phyloP scores from a whole-genome alignment of 2,329 filamentous ascomycete genomes.

The Pseudocercospora fuligena region DNA sequence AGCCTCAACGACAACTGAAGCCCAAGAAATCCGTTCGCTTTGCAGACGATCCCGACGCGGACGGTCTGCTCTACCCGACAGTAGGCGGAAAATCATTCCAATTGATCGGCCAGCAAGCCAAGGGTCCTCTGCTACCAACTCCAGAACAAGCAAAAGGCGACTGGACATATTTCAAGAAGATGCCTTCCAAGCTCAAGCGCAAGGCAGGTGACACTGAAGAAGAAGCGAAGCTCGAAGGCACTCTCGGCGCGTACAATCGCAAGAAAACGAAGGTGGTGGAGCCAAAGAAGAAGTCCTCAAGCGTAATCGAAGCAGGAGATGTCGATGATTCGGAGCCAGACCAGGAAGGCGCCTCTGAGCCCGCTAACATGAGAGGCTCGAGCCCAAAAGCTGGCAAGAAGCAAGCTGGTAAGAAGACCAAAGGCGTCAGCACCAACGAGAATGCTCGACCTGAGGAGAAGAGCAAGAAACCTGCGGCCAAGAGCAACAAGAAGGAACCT shows the following conservation, averaged over 20 bases:
- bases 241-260: neutral
- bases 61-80: neutral
- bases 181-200: constrained; percentile 4
- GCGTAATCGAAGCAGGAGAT: neutral
- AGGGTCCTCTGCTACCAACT: constrained; percentile 1
- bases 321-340: neutral
- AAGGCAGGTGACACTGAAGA: neutral
- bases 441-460: neutral
- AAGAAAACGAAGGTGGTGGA: neutral
- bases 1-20: neutral
- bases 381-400: neutral
- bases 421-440: neutral
- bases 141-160: constrained; percentile 3
- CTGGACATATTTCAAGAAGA: constrained; percentile 4
- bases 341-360: neutral
- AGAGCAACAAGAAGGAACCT: neutral
- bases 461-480: neutral
- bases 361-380: neutral
- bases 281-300: neutral
- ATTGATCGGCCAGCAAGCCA: constrained; percentile 9
- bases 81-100: constrained; percentile 1
- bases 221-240: neutral
- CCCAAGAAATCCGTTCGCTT: constrained; percentile 4
- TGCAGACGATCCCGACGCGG: neutral
- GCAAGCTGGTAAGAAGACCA: neutral